Evolutionary conservation across 2,329 filamentous ascomycete genomes (phyloP), one percentile per base, ranked within the genome.

Genomic region (Periconia sp.): DNA sequence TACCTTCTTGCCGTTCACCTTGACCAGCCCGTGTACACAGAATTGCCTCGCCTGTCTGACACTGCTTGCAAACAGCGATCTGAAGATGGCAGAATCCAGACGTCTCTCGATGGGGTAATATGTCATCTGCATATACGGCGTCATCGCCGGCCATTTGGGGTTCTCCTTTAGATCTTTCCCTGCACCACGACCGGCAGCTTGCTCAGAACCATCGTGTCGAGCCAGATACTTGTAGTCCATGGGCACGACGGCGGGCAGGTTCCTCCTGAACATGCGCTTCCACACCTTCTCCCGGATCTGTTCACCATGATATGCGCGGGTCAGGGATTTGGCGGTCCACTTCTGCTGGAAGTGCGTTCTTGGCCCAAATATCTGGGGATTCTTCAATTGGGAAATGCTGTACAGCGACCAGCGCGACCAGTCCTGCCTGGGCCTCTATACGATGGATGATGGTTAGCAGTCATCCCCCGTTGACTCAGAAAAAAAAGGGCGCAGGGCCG

Each of bases 331-430:
- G 67, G 93, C 90, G 1, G 78, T 76, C 93, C 93, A 99, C 88
- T 99, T 99, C 77, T 97, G 93, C 81, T 97, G 93, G 83, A 96
- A 99, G 78, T 94, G 95, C 43, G 92, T 97, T 23, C 61, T 62
- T 3, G 52, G 47, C 2, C 47, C 47, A n/a, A n/a, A n/a, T 23
- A 55, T 48, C 15, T 64, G 70, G 17, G 82, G 83, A 2, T 74
- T 68, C 42, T 66, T 76, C 33, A 84, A 68, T 62, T 83, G 82
- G 47, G 80, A 78, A 61, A 99, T 78, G 77, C 97, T 97, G 85
- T 90, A 99, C 59, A 99, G 82, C 72, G 96, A 96, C 82, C 91
- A 92, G 79, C 96, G 96, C 81, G 91, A 96, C 94, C 93, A 97
- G 80, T 92, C 91, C 81, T 94, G 90, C 68, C 93, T 89, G 75